Evolutionary conservation across 768 basidiomycete genomes (phyloP), one percentile per base, ranked within the genome.

Genomic region (Pluteus cervinus): DNA sequence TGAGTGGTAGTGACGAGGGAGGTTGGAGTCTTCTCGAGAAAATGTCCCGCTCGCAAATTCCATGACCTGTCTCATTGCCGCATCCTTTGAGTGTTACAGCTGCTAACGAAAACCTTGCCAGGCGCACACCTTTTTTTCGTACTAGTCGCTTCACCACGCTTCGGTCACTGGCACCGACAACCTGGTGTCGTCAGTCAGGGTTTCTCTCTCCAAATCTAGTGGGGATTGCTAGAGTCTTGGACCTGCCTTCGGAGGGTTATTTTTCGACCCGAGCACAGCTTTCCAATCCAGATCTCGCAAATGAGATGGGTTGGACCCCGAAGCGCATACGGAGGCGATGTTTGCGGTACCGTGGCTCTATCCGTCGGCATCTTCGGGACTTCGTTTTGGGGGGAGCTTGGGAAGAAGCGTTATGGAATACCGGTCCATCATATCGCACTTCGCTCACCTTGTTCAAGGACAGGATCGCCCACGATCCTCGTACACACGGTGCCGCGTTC

Each of bases 311-410:
- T 34, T 50, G 50, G 20, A 24, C 32, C 0, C 26, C 52, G 15
- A 52, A 50, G 0, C 42, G 54, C 22, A 39, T 55, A 0, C 51
- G 43, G 25, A 40, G 45, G 1, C 40, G 41, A 11, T n/a, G n/a
- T n/a, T n/a, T n/a, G n/a, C n/a, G n/a, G n/a, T n/a, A n/a, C n/a
- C n/a, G n/a, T n/a, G n/a, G n/a, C n/a, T n/a, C n/a, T n/a, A n/a
- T n/a, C n/a, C n/a, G n/a, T n/a, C 46, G 47, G 1, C 40, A 39
- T 8, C 59, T 45, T 39, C 32, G 31, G 7, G 50, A 69, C 37
- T 51, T 69, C n/a, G 65, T 71, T 62, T 66, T 63, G 0, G 66
- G 56, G 0, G 52, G 50, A 42, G 56, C 56, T 0, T 71, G 58
- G 58, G 41, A 45, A 6, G 58, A 66, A 40, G 26, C 34, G 1